Percentiles rank a stretch among this genome's conserved stretches.
phyloP scores from a whole-genome alignment of 139 green algal genomes.

The Chlamydomonas incerta region DNA sequence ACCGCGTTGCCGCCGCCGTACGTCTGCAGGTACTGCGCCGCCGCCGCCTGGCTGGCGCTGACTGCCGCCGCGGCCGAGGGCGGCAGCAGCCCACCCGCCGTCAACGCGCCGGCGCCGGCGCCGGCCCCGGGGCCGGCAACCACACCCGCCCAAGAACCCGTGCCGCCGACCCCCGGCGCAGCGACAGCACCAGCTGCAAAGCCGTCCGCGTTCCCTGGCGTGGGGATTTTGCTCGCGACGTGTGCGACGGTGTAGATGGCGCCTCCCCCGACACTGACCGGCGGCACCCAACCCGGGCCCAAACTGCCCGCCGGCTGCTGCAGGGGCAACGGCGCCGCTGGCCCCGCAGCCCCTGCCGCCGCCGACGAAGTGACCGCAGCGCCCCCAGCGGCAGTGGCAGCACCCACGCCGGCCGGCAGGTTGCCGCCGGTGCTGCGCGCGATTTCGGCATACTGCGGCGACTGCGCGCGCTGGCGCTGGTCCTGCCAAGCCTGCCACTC shows the following conservation, averaged over 20 bases:
- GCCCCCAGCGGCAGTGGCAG: neutral
- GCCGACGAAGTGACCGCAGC: neutral
- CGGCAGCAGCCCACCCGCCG: no score
- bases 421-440: neutral
- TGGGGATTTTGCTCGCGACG: neutral
- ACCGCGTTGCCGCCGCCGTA: neutral
- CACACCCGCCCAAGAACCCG: no score
- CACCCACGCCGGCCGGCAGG: neutral
- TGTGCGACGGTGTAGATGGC: neutral
- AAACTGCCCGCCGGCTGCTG: no score
- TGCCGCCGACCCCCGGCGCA: no score
- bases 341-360: no score
- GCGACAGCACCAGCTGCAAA: neutral
- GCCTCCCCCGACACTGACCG: neutral
- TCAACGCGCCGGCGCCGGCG: no score
- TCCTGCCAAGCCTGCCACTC: constrained; percentile 10
- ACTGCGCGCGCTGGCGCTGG: neutral
- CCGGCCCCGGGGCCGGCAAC: no score
- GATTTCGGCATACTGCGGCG: constrained; percentile 11
- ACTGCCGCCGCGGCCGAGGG: no score
- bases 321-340: neutral
- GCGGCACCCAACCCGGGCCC: neutral
- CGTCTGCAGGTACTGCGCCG: neutral
- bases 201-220: no score
- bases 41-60: no score